phyloP scores from a whole-genome alignment of 164 flowering plant genomes.

The Malania oleifera region DNA sequence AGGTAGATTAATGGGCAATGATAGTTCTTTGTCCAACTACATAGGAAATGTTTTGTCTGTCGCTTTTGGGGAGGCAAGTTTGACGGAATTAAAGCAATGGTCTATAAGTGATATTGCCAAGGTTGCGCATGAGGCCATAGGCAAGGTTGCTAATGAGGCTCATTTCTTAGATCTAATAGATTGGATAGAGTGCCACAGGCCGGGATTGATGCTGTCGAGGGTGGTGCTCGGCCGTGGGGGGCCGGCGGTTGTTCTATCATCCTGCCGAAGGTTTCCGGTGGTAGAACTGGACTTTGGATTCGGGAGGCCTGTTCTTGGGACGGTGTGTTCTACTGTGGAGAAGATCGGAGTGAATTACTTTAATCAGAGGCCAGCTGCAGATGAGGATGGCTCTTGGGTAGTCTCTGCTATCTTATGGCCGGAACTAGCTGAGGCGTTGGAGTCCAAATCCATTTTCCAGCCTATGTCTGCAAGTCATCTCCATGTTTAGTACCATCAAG shows the following conservation, averaged over 20 bases:
- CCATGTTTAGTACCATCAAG: conserved; percentile 16
- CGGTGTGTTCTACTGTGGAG: conserved; percentile 37
- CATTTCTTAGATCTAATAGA: conserved; percentile 50
- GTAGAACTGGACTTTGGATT: conserved; percentile 46
- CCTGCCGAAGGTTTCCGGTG: conserved; percentile 44
- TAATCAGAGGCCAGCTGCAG: conserved; percentile 45
- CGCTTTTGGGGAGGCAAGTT: conserved; percentile 36
- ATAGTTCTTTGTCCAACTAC: conserved; percentile 27
- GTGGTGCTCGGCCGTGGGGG: conserved; percentile 37
- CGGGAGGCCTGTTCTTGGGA: conserved; percentile 46
- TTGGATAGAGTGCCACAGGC: conserved; percentile 52
- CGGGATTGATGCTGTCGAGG: conserved; percentile 44
- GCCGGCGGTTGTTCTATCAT: conserved; percentile 40
- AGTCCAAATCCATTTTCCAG: conserved; percentile 40
- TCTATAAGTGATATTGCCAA: conserved; percentile 26
- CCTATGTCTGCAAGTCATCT: conserved; percentile 36
- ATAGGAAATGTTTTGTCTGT: conserved; percentile 50
- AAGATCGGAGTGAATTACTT: conserved; percentile 44
- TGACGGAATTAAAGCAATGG: conserved; percentile 22
- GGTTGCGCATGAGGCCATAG: conserved; percentile 27
- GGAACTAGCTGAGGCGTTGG: conserved; percentile 40
- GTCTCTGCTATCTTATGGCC: conserved; percentile 58
- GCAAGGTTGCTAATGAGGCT: conserved; percentile 27
- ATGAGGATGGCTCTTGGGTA: conserved; percentile 48
- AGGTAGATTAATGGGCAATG: conserved; percentile 14